Base-by-base conservation (phyloP, 768 basidiomycete species). In the Plicaturopsis crispa region DNA sequence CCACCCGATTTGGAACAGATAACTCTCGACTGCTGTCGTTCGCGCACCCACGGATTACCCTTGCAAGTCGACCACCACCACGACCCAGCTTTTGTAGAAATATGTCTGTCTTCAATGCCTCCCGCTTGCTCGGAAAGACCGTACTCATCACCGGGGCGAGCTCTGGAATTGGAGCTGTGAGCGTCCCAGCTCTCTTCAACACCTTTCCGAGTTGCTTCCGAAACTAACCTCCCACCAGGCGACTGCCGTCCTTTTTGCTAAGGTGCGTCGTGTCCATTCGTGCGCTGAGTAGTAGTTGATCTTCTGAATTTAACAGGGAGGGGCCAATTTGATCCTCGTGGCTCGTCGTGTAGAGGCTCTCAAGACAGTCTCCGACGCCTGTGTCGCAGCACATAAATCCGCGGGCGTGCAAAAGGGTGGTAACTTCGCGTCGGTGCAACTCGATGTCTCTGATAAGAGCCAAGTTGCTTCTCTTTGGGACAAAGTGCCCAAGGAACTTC, bases 61-160 rank as follows among this genome's bases (percentile, higher is more conserved):
- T n/a, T n/a, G n/a, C n/a, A n/a, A n/a, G n/a, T n/a, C n/a, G n/a
- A n/a, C n/a, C n/a, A n/a, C n/a, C n/a, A n/a, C n/a, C n/a, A n/a
- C n/a, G n/a, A n/a, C n/a, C n/a, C n/a, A n/a, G n/a, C n/a, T n/a
- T n/a, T n/a, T n/a, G n/a, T n/a, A n/a, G 44, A 48, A 51, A 52
- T 43, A 87, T 87, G 85, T 81, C 85, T 22, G 59, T 91, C 37
- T 91, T 91, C 73, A 84, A 84, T 56, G 69, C 82, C 31, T 74
- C 84, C 36, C 78, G 84, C 49, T 63, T 91, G n/a, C 56, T 82
- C 28, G 84, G 83, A 51, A 90, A 91, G 62, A 88, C 80, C 23
- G 84, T 90, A 41, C 73, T 94, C 35, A 73, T 94, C 44, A 94
- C 91, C 20, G 91, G 91, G 16, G 90, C 91, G 4, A 87, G 84